A percentile compares a stretch with the other conserved stretches of the same genome.
These are phyloP conservation scores for Exutisphaerella laricina DNA, from an alignment of 2,329 filamentous ascomycete genomes.

Conservation along the genomic window DNA sequence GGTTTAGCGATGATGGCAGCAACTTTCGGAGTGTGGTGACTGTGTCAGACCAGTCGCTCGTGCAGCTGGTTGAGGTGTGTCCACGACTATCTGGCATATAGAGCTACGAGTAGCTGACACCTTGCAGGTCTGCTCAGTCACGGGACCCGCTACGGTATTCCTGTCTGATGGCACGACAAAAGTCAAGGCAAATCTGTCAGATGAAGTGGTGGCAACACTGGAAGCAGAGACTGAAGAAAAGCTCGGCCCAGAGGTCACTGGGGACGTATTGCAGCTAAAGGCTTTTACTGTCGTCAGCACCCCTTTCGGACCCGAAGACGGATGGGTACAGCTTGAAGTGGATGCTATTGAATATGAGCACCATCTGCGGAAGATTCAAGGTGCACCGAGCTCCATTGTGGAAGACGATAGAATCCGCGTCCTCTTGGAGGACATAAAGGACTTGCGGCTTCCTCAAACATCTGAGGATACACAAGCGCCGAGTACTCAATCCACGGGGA, in stretches of 20 bases:
- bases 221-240: constrained; percentile 23
- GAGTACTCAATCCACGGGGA: background rate
- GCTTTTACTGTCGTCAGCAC: constrained; percentile 26
- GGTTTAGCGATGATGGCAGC: constrained; percentile 30
- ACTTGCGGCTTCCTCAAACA: constrained; percentile 13
- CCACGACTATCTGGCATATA: background rate
- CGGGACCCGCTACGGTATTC: constrained; percentile 14
- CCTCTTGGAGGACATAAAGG: constrained; percentile 21
- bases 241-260: constrained; percentile 19
- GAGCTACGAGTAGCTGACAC: background rate
- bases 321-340: constrained; percentile 25
- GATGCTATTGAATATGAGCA: constrained; percentile 26
- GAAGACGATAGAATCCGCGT: constrained; percentile 13
- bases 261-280: constrained; percentile 25
- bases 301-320: constrained; percentile 23
- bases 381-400: constrained; percentile 18
- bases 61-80: constrained; percentile 20
- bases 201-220: constrained; percentile 18
- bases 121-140: constrained; percentile 14
- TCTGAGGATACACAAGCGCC: constrained; percentile 7
- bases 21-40: constrained; percentile 26
- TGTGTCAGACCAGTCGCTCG: constrained; percentile 5
- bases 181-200: constrained; percentile 25
- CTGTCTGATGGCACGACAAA: constrained; percentile 26
- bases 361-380: constrained; percentile 23